Evolutionary conservation across 495 filamentous ascomycete species (phyloP), one percentile per base, ranked within the genome.

Genomic region (Daldinia grandis): DNA sequence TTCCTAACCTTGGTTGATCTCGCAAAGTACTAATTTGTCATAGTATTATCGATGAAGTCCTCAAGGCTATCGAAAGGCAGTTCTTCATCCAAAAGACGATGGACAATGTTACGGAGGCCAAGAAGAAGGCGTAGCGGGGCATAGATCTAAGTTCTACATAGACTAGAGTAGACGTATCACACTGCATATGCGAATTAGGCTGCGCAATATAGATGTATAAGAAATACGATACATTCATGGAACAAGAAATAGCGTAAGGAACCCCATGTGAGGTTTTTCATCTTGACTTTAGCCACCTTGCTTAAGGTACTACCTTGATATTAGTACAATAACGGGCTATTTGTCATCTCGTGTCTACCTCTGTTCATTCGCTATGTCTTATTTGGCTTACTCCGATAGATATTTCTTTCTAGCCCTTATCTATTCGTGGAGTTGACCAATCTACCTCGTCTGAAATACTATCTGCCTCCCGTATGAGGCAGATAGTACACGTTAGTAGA

Each of bases 41-140:
- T 75, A 97, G 93, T 74, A 64, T 94, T 62, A 94, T 99, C 73
- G 95, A 99, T 69, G 95, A 99, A 78, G 79, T 84, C 15, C 87
- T 99, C 57, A 99, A 99, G 80, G 86, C 90, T 33, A 72, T 89
- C 1, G 95, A 99, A 81, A 86, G 95, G 71, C 83, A 83, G 53
- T 82, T 82, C 64, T 86, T 86, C 68, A 78, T 84, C n/a, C 77
- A 83, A 53, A 81, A 64, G 58, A 76, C 73, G 27, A 60, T 71
- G 3, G 64, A 53, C n/a, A 57, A 68, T 31, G 61, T 62, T 44
- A 47, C 71, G 5, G 77, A 81, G 72, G 70, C 68, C 7, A 84
- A 84, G 78, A 85, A 85, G 73, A 76, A 84, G 24, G 61, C 67
- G 56, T 79, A 75, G 61, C 19, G 7, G 25, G 50, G 37, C 28